Evolutionary conservation across 805 yeast species (phyloP), one percentile per base, ranked within the genome.

Genomic region (Candida ponderosae): DNA sequence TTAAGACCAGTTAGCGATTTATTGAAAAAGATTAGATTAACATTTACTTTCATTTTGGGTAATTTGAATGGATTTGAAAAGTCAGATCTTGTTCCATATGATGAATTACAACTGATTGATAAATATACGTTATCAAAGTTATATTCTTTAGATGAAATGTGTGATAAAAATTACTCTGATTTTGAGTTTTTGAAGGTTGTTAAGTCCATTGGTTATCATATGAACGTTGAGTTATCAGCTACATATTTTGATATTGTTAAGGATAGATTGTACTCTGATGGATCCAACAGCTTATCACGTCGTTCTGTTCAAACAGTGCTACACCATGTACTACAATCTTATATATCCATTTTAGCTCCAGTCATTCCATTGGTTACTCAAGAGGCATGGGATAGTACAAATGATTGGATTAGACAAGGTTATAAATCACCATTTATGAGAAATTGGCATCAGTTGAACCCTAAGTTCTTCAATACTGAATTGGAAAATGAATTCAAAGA

Each of bases 181-280:
- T 79, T 72, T 52, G 79, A 81, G 48, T 93, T 81, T 56, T 75
- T 84, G 37, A 72, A 75, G 43, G 82, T 83, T 7, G 70, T 87
- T 21, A 80, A 81, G 40, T 72, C 71, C 6, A 50, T 88, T 10
- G 80, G 81, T 46, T 71, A 74, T 39, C 88, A 86, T 52, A 70
- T 88, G 68, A 86, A 81, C 51, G 70, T 74, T 18, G 79, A 77
- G 17, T 66, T 89, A 39, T 87, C 96, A 17, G 76, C 97, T 0
- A 65, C 81, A 23, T 93, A 90, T 59, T 88, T 93, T 58, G 95
- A 87, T 51, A 70, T 85, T 21, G 74, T 82, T 29, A 93, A 93
- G 52, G 97, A 93, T 52, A 66, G 82, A 34, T 66, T 93, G 15
- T 93, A 93, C 56, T 82, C 95, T 0, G 93, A 84, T 42, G 44